A percentile compares a stretch with the other conserved stretches of the same genome.
These are phyloP conservation scores for Fusarium sarcochroum DNA, from an alignment of 2,329 filamentous ascomycete species.

Conservation along the genomic window DNA sequence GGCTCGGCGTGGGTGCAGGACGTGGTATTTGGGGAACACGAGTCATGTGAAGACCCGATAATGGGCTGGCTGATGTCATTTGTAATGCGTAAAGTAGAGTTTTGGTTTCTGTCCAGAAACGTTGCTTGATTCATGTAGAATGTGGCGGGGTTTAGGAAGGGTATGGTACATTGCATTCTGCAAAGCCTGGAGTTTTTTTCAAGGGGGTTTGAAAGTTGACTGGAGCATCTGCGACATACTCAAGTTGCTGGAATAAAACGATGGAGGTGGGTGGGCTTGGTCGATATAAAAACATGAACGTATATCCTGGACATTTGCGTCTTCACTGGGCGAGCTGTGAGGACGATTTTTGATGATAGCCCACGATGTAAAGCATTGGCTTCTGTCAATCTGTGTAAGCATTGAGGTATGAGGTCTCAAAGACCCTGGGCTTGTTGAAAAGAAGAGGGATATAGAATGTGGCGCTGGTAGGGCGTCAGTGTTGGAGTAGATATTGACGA, in stretches of 20 bases:
- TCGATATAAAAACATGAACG: slow-evolving; percentile 39
- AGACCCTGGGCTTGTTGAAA: background rate
- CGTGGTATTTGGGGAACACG: slow-evolving; percentile 85
- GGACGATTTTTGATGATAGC: background rate
- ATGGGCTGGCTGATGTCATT: slow-evolving; percentile 37
- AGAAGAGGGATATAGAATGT: slow-evolving; percentile 9
- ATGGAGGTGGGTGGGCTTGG: slow-evolving; percentile 27
- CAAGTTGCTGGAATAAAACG: slow-evolving; percentile 41
- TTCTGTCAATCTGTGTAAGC: background rate
- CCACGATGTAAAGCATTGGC: background rate
- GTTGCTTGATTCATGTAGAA: slow-evolving; percentile 45
- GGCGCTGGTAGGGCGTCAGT: slow-evolving; percentile 3
- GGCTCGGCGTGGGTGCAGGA: slow-evolving; percentile 86
- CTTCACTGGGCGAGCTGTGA: slow-evolving; percentile 3
- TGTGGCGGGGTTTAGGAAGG: slow-evolving; percentile 38
- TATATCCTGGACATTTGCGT: slow-evolving; percentile 23
- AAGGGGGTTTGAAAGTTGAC: slow-evolving; percentile 37
- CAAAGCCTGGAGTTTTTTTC: slow-evolving; percentile 48
- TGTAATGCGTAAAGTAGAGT: slow-evolving; percentile 17
- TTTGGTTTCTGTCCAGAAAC: slow-evolving; percentile 17
- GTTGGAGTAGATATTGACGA: slow-evolving; percentile 29
- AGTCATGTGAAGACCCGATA: slow-evolving; percentile 49
- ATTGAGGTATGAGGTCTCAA: slow-evolving; percentile 10
- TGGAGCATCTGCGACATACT: slow-evolving; percentile 42
- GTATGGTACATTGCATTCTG: slow-evolving; percentile 48